phyloP scores from a whole-genome alignment of 1,139 yeast genomes.

The Sporopachydermia cereana region DNA sequence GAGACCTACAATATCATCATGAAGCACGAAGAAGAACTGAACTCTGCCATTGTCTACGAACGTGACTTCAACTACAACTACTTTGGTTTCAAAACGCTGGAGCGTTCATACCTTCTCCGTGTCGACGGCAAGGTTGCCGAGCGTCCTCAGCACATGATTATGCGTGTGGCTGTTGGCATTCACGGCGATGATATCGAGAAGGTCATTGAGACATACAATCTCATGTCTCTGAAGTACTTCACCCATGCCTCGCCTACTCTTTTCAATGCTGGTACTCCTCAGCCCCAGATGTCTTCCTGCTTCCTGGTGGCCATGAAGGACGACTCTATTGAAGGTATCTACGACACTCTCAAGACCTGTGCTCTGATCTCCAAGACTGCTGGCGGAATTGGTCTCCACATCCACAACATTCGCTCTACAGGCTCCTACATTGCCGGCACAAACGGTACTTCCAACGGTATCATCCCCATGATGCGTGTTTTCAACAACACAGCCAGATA shows the following conservation, averaged over 20 bases:
- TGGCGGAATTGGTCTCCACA: conserved; percentile 82
- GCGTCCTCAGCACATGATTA: conserved; percentile 81
- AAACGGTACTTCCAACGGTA: conserved; percentile 80
- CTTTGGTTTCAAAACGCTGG: conserved; percentile 81
- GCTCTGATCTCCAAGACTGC: conserved; percentile 84
- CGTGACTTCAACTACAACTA: conserved; percentile 76
- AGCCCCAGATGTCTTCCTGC: conserved; percentile 82
- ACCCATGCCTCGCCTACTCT: conserved; percentile 87
- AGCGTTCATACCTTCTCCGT: conserved; percentile 69
- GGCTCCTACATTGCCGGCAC: conserved; percentile 86
- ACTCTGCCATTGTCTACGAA: conserved; percentile 72
- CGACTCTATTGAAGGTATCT: conserved; percentile 84
- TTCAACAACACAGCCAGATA: conserved; percentile 87
- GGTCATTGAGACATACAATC: conserved; percentile 69
- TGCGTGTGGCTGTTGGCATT: conserved; percentile 85
- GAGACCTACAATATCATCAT: conserved; percentile 54
- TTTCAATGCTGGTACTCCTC: conserved; percentile 84
- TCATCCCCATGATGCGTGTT: conserved; percentile 83
- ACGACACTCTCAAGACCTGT: conserved; percentile 74
- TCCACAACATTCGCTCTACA: conserved; percentile 73
- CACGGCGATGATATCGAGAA: conserved; percentile 64
- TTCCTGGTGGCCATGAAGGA: conserved; percentile 83
- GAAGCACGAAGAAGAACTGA: conserved; percentile 56
- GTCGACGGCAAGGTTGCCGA: conserved; percentile 66
- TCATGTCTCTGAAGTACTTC: conserved; percentile 76